Conservation (phyloP, 495 filamentous ascomycete genomes). For the Penicillium psychrofluorescens region DNA sequence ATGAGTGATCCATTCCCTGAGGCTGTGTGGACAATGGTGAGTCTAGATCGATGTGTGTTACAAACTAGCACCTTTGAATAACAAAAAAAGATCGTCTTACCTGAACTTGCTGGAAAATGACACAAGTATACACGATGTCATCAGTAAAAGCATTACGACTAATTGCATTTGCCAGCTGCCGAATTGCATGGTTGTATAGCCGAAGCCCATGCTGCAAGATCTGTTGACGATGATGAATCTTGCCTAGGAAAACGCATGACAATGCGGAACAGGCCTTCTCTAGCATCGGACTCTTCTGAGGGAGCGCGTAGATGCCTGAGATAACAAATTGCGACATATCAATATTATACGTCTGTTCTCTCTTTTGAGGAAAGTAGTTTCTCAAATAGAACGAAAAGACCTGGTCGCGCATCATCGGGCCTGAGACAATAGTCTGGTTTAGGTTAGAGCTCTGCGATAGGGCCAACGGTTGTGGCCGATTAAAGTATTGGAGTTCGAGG, state of each 20-base stretch:
- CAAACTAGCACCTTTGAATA: background rate
- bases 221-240: background rate
- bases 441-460: background rate
- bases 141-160: background rate
- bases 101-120: conserved; percentile 2
- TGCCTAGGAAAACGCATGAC: conserved; percentile 4
- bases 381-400: background rate
- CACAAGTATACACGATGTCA: conserved; percentile 3
- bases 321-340: conserved; percentile 1
- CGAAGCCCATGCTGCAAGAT: background rate
- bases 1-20: background rate
- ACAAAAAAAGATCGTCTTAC: background rate
- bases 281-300: conserved; percentile 3
- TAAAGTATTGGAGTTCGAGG: conserved; percentile 2
- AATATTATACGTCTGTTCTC: background rate
- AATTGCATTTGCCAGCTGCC: background rate
- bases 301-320: background rate
- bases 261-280: conserved; percentile 1
- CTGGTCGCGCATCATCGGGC: conserved; percentile 1
- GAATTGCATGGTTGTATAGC: conserved; percentile 2
- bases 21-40: background rate
- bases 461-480: background rate
- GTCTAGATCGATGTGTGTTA: background rate
- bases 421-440: background rate
- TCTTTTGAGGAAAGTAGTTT: background rate